A percentile compares a stretch with the other conserved stretches of the same genome.
These are phyloP conservation scores for Porpolomopsis calyptriformis DNA, from an alignment of 768 basidiomycete genomes.

Conservation along the genomic window DNA sequence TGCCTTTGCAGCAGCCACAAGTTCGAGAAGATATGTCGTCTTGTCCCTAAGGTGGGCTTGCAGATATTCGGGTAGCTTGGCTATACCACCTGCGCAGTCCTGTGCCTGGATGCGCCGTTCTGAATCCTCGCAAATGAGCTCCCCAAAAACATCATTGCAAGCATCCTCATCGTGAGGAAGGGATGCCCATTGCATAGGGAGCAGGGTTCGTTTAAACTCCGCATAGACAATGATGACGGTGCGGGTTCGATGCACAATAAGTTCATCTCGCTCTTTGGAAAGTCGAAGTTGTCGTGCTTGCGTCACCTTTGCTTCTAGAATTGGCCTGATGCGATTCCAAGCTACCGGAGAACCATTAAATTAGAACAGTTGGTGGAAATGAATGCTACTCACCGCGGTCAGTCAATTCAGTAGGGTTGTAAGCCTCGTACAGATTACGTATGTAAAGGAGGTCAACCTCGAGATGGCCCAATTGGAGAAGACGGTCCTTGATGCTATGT, in stretches of 20 bases:
- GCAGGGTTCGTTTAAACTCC: slow-evolving; percentile 13
- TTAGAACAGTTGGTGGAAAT: neutral
- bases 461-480: slow-evolving; percentile 14
- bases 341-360: slow-evolving; percentile 8
- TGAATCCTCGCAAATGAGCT: neutral
- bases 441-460: slow-evolving; percentile 10
- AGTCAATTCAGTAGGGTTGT: slow-evolving; percentile 13
- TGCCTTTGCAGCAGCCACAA: neutral
- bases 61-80: neutral
- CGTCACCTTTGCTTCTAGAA: slow-evolving; percentile 12
- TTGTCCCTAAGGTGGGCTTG: neutral
- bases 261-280: slow-evolving; percentile 4
- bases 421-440: neutral
- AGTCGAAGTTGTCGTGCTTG: slow-evolving; percentile 7
- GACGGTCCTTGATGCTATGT: slow-evolving; percentile 6
- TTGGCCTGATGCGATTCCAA: slow-evolving; percentile 16
- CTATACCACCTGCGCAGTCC: neutral
- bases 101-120: neutral
- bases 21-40: neutral
- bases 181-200: slow-evolving; percentile 17
- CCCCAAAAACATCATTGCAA: neutral
- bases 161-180: slow-evolving; percentile 14
- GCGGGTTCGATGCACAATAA: slow-evolving; percentile 2
- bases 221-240: slow-evolving; percentile 12
- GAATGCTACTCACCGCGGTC: slow-evolving; percentile 16